phyloP scores from a whole-genome alignment of 495 filamentous ascomycete species.

The Tuber calosporum region DNA sequence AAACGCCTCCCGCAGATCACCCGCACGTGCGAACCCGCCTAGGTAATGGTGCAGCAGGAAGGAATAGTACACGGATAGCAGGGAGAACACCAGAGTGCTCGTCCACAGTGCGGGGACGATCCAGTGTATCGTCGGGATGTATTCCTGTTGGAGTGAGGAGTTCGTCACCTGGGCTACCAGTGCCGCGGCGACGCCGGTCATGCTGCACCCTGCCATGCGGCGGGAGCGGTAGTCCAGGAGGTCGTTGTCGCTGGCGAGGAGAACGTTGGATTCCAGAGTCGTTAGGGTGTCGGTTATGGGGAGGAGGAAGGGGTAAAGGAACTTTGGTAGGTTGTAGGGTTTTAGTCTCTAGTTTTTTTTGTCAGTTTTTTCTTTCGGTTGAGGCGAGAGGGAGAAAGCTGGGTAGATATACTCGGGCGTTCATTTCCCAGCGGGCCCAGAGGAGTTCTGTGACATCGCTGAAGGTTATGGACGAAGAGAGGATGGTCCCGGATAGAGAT shows the following conservation, averaged over 20 bases:
- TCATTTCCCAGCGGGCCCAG: conserved; percentile 19
- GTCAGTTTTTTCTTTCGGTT: background rate
- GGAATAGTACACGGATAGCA: conserved; percentile 26
- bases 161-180: conserved; percentile 29
- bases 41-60: conserved; percentile 29
- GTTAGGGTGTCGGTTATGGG: conserved; percentile 24
- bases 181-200: conserved; percentile 28
- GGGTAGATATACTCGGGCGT: conserved; percentile 16
- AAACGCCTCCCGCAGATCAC: conserved; percentile 18
- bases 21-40: conserved; percentile 12
- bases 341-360: conserved; percentile 14
- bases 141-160: conserved; percentile 20
- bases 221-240: conserved; percentile 29
- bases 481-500: conserved; percentile 23
- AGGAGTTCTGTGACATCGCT: conserved; percentile 22
- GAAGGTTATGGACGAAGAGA: conserved; percentile 22
- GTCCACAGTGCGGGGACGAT: conserved; percentile 26
- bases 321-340: conserved; percentile 14
- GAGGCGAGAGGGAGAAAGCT: background rate
- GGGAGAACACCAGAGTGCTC: conserved; percentile 17
- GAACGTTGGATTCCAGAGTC: conserved; percentile 20
- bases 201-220: conserved; percentile 38
- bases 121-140: conserved; percentile 21
- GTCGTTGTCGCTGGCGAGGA: conserved; percentile 9
- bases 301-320: conserved; percentile 13